Percentiles rank a stretch among this genome's conserved stretches.
Conservation (phyloP, 768 basidiomycete species). For the Kwoniella shandongensis region DNA sequence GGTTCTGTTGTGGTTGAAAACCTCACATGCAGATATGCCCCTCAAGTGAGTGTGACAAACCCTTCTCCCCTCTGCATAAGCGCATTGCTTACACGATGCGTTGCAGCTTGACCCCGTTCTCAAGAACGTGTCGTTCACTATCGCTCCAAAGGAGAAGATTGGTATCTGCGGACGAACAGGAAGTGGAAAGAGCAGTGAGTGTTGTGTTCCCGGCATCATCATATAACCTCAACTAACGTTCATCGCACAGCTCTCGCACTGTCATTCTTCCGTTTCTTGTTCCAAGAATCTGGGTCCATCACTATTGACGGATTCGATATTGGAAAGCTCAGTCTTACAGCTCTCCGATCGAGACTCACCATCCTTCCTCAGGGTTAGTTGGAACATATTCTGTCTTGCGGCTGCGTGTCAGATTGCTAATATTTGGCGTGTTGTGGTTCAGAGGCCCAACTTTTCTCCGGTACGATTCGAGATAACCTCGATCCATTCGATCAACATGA, state of each 20-base stretch:
- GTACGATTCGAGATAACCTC: conserved; percentile 52
- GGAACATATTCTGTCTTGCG: neutral
- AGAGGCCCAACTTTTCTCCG: conserved; percentile 50
- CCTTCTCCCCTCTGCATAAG: no score
- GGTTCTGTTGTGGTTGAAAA: conserved; percentile 53
- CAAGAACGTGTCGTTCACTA: conserved; percentile 53
- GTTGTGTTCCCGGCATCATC: neutral
- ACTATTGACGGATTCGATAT: conserved; percentile 56
- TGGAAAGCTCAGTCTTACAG: conserved; percentile 46
- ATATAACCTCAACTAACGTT: no score
- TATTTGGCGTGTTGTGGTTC: conserved; percentile 13
- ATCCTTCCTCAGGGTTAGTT: conserved; percentile 54
- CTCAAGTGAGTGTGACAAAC: conserved; percentile 37
- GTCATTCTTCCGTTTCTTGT: conserved; percentile 57
- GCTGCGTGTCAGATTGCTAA: neutral
- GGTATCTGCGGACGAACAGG: conserved; percentile 54
- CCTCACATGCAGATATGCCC: conserved; percentile 52
- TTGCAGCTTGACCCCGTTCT: conserved; percentile 53
- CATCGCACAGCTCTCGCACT: conserved; percentile 51
- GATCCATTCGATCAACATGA: conserved; percentile 51
- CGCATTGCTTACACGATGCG: neutral
- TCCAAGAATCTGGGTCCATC: conserved; percentile 52
- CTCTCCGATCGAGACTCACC: conserved; percentile 69
- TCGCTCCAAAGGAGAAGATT: conserved; percentile 54
- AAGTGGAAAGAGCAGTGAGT: conserved; percentile 39